Evolutionary conservation across 352 stramenopile species (phyloP).

Genomic region (Globisporangium cederbergense): DNA sequence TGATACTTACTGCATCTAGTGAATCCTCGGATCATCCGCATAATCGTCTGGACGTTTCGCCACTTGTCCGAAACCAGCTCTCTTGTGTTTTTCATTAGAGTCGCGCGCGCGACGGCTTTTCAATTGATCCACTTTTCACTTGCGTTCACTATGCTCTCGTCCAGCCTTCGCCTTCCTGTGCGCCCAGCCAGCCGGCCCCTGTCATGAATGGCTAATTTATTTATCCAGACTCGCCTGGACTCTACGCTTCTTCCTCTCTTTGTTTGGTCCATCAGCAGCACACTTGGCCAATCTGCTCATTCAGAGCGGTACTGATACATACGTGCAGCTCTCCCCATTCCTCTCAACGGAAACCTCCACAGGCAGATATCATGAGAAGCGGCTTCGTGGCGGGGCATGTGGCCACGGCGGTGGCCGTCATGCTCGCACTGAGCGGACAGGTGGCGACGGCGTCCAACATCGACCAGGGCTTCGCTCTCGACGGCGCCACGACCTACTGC

Average conservation of each 20-base stretch:
- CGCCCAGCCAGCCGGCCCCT: not conserved
- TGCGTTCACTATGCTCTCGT: not conserved
- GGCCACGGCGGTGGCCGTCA: conserved; percentile 4
- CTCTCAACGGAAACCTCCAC: not conserved
- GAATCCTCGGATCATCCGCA: not conserved
- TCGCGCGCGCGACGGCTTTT: not conserved
- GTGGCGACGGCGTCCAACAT: conserved; percentile 33
- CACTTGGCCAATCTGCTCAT: not conserved
- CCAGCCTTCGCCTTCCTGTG: not conserved
- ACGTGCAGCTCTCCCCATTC: not conserved
- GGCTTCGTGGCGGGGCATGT: not conserved
- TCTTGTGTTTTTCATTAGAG: conserved; percentile 1
- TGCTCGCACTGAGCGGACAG: not conserved
- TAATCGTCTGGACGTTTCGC: conserved; percentile 4
- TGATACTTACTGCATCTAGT: not conserved
- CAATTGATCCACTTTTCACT: not conserved
- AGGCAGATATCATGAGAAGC: conserved; percentile 5
- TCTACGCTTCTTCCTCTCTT: not conserved
- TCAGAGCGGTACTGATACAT: not conserved
- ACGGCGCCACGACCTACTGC: conserved; percentile 73
- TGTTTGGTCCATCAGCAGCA: not conserved
- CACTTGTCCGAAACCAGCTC: not conserved
- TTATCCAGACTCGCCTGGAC: not conserved
- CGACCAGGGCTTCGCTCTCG: conserved; percentile 57
- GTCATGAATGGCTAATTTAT: not conserved